These are phyloP conservation scores for Torulaspora microellipsoides DNA, from an alignment of 805 yeast genomes.

Conservation along the genomic window DNA sequence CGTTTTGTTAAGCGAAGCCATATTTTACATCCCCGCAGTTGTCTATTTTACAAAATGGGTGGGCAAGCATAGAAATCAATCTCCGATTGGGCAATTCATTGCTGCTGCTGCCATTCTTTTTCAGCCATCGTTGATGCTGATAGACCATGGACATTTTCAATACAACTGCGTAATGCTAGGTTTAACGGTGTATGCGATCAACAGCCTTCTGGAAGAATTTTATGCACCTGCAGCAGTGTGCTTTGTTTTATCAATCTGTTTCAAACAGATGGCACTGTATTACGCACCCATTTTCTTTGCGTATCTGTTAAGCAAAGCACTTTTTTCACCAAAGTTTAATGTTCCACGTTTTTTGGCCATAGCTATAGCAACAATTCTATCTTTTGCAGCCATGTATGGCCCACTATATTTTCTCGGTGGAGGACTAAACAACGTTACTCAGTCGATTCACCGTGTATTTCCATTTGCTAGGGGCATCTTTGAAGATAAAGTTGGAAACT, in stretches of 20 bases:
- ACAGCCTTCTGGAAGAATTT: slow-evolving; percentile 59
- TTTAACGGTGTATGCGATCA: slow-evolving; percentile 62
- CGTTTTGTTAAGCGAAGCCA: slow-evolving; percentile 67
- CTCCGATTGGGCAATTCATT: slow-evolving; percentile 71
- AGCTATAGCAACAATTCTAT: slow-evolving; percentile 55
- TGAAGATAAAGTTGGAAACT: slow-evolving; percentile 95
- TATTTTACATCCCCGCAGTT: slow-evolving; percentile 76
- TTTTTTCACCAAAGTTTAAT: slow-evolving; percentile 40
- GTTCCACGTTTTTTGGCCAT: slow-evolving; percentile 56
- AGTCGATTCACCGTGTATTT: slow-evolving; percentile 69
- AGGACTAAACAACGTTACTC: slow-evolving; percentile 36
- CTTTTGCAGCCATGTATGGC: slow-evolving; percentile 47
- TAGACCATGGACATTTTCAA: slow-evolving; percentile 98
- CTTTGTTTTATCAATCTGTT: slow-evolving; percentile 72
- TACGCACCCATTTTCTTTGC: slow-evolving; percentile 87
- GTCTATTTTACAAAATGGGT: slow-evolving; percentile 65
- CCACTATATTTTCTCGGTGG: slow-evolving; percentile 58
- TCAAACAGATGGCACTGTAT: slow-evolving; percentile 94
- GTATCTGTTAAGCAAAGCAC: slow-evolving; percentile 58
- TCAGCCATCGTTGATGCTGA: slow-evolving; percentile 76
- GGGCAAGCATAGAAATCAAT: slow-evolving; percentile 53
- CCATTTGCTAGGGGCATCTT: slow-evolving; percentile 92
- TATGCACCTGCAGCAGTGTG: slow-evolving; percentile 65
- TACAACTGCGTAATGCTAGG: slow-evolving; percentile 95
- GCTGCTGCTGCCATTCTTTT: slow-evolving; percentile 74